Evolutionary conservation across 257 asterid species (phyloP).

Genomic region (Agastache rugosa): DNA sequence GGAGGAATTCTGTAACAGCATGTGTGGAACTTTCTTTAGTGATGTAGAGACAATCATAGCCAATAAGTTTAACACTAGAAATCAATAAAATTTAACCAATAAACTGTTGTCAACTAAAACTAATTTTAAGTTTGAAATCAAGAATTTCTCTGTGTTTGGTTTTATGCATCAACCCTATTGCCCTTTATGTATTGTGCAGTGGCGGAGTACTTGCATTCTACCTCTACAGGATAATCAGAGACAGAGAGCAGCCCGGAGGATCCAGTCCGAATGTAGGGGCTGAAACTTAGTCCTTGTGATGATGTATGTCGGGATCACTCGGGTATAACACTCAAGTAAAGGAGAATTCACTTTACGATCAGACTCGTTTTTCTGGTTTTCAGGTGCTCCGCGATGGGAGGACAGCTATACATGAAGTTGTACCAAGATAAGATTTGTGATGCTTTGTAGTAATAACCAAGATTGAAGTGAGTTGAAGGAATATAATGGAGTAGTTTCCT

Average conservation of each 20-base stretch:
- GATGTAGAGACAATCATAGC: background rate
- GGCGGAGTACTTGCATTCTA: conserved; percentile 84
- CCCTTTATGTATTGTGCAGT: conserved; percentile 57
- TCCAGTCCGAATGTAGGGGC: conserved; percentile 46
- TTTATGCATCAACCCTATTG: background rate
- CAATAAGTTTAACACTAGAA: background rate
- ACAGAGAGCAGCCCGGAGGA: conserved; percentile 57
- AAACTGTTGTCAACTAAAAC: background rate
- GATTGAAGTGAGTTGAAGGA: conserved; percentile 11
- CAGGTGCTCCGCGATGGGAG: conserved; percentile 24
- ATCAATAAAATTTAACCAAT: background rate
- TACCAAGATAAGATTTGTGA: background rate
- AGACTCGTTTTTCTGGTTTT: conserved; percentile 15
- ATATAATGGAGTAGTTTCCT: background rate
- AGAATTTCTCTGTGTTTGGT: background rate
- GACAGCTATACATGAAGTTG: background rate
- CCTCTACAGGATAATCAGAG: conserved; percentile 68
- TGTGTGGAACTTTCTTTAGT: background rate
- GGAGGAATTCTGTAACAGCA: background rate
- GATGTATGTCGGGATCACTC: conserved; percentile 24
- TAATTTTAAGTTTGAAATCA: background rate
- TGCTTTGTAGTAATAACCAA: conserved; percentile 4
- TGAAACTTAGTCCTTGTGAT: conserved; percentile 42
- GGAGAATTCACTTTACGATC: background rate
- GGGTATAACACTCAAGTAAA: background rate